Base-by-base conservation (phyloP, 1,284 basidiomycete species). In the Moesziomyces parantarcticus region DNA sequence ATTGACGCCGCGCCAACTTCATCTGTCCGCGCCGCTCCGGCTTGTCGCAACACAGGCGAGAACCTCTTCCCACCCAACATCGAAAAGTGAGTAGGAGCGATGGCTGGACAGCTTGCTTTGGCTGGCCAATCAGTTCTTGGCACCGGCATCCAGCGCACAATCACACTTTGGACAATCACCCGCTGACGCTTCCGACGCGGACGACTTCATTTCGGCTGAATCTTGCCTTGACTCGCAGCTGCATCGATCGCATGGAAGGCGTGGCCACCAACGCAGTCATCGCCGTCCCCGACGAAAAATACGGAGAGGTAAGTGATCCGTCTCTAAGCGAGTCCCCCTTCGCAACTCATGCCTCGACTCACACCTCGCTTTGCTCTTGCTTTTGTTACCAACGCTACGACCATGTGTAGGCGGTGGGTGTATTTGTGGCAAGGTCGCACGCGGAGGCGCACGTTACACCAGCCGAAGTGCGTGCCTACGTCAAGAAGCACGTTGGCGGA, bases 1-100 rank as follows among this genome's bases (percentile, higher is more conserved):
- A 49, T 50, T 57, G 55, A 54, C 41, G n/a, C 23, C 16, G 29
- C 58, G 47, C 26, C n/a, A 39, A 26, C 43, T 20, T 14, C 44
- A 21, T 21, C 36, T 50, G n/a, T 21, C 25, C 36, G 16, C 34
- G 48, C 20, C 32, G 20, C 45, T 25, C 41, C 13, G 13, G n/a
- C 21, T 25, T 11, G 16, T 11, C 23, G 20, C 20, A 22, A 43
- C 36, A 18, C 49, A 73, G 71, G 71, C 45, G 69, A 75, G 36
- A 75, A 76, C 78, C 86, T 94, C 25, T 93, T 92, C 84, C 92
- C 92, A 0, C 90, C 92, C 29, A 90, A 91, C 75, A 93, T 94
- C 53, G 92, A 94, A 85, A 92, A 93, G 75, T 79, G 61, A 64
- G 77, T 75, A 32, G 29, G 26, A 32, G 29, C 29, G 29, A 13